Base-by-base conservation (phyloP, 345 rosid species). In the Firmiana major region DNA sequence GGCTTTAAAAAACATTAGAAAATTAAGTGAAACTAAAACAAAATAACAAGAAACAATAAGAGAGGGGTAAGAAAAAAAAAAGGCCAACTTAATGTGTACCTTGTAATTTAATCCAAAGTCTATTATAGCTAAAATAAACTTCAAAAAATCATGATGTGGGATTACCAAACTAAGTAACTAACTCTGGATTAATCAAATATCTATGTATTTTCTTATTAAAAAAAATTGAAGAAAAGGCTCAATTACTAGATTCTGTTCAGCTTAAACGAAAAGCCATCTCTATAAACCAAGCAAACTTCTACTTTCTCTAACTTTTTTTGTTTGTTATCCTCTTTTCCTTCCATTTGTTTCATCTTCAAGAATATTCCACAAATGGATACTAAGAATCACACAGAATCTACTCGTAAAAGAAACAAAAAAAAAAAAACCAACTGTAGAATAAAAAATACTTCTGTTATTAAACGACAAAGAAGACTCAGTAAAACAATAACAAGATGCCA, bases 391-490 rank as follows among this genome's bases (percentile, higher is more conserved):
- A 17, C 16, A 45, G 31, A 74, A 12, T 16, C 55, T 45, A 59
- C 53, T 24, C 43, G 28, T 28, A 70, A 49, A 57, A 70, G 7
- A 68, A 46, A 42, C 38, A 74, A 2, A 6, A 71, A 15, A 28
- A 36, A 0, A 28, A 54, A 36, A 71, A 96, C 76, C 46, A n/a
- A n/a, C n/a, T n/a, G 45, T 38, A 55, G 45, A 71, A 31, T 34
- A 31, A 70, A n/a, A 71, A 17, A 58, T 9, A 26, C n/a, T n/a
- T n/a, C n/a, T n/a, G 58, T 16, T 51, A 55, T 45, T 11, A 75
- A 40, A 75, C 77, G 71, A 46, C 55, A 63, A 40, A 55, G 28
- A 45, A 54, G 38, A 66, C n/a, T n/a, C n/a, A n/a, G n/a, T n/a
- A n/a, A n/a, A n/a, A n/a, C n/a, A n/a, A n/a, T n/a, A n/a, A n/a